Percentiles rank a stretch among this genome's conserved stretches.
Conservation (phyloP, 2,329 filamentous ascomycete genomes). For the Fusarium agapanthi region DNA sequence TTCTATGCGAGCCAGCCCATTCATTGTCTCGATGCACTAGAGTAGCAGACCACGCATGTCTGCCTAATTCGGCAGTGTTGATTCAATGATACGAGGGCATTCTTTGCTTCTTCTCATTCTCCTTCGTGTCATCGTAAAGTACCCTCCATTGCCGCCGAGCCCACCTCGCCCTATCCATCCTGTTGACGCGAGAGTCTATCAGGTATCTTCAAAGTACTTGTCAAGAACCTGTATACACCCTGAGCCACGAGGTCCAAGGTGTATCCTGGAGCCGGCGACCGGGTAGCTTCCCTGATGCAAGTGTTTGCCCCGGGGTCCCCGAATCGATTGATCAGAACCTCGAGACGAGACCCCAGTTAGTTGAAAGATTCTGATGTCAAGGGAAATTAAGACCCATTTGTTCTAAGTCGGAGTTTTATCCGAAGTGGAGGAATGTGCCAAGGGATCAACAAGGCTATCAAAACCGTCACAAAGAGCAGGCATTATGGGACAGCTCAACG, state of each 20-base stretch:
- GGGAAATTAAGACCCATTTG: slow-evolving; percentile 12
- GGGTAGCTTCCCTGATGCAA: slow-evolving; percentile 21
- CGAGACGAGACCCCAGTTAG: background rate
- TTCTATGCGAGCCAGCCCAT: slow-evolving; percentile 10
- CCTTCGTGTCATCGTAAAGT: background rate
- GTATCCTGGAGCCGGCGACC: slow-evolving; percentile 4
- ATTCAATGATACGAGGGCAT: background rate
- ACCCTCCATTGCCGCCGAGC: background rate
- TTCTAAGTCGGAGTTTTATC: background rate
- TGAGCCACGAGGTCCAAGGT: background rate
- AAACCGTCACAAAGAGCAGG: background rate
- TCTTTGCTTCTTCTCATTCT: background rate
- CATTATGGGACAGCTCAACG: background rate
- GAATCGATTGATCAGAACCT: background rate
- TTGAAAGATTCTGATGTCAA: background rate
- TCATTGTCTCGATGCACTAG: background rate
- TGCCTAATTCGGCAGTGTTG: background rate
- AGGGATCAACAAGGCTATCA: background rate
- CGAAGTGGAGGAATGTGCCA: slow-evolving; percentile 18
- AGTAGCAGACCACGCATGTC: background rate
- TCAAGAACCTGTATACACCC: background rate
- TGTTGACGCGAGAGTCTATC: background rate
- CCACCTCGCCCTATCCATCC: background rate
- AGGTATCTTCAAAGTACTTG: slow-evolving; percentile 5
- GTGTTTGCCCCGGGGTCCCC: slow-evolving; percentile 7